phyloP scores from a whole-genome alignment of 805 yeast species.

The Cyberlindnera americana region DNA sequence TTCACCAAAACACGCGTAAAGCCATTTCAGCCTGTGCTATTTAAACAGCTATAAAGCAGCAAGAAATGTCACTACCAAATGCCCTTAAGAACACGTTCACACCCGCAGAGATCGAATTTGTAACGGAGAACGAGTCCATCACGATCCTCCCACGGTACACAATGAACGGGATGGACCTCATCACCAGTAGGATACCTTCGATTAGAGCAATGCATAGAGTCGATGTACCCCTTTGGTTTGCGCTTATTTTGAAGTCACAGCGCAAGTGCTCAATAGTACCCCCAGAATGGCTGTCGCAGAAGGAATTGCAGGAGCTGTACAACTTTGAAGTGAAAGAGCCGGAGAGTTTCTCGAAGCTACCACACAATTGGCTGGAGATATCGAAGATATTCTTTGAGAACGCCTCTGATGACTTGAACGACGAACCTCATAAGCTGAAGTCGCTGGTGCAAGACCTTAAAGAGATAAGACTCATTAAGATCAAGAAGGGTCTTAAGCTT shows the following conservation, averaged over 20 bases:
- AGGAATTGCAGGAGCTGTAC: slow-evolving; percentile 50
- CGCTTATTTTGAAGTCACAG: slow-evolving; percentile 77
- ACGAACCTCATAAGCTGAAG: slow-evolving; percentile 67
- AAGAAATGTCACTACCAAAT: slow-evolving; percentile 63
- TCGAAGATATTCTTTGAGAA: slow-evolving; percentile 61
- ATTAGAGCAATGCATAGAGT: slow-evolving; percentile 65
- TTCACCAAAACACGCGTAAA: too few relatives aligned
- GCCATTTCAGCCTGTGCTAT: too few relatives aligned
- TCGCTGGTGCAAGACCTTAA: slow-evolving; percentile 76
- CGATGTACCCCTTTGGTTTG: slow-evolving; percentile 83
- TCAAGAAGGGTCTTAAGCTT: slow-evolving; percentile 71
- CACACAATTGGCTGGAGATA: slow-evolving; percentile 86
- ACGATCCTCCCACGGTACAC: slow-evolving; percentile 77
- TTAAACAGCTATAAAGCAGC: too few relatives aligned
- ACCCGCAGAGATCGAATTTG: slow-evolving; percentile 76
- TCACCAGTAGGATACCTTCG: slow-evolving; percentile 57
- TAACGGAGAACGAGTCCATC: slow-evolving; percentile 77
- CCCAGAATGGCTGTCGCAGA: slow-evolving; percentile 76
- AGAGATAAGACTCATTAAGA: slow-evolving; percentile 77
- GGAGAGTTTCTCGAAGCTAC: slow-evolving; percentile 63
- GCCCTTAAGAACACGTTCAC: slow-evolving; percentile 52
- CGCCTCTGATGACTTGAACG: slow-evolving; percentile 77
- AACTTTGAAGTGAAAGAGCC: slow-evolving; percentile 62
- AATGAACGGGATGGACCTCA: slow-evolving; percentile 59
- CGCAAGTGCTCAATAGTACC: slow-evolving; percentile 80